Evolutionary conservation across 2,329 filamentous ascomycete genomes (phyloP).

Genomic region (Pseudodiploospora longispora): DNA sequence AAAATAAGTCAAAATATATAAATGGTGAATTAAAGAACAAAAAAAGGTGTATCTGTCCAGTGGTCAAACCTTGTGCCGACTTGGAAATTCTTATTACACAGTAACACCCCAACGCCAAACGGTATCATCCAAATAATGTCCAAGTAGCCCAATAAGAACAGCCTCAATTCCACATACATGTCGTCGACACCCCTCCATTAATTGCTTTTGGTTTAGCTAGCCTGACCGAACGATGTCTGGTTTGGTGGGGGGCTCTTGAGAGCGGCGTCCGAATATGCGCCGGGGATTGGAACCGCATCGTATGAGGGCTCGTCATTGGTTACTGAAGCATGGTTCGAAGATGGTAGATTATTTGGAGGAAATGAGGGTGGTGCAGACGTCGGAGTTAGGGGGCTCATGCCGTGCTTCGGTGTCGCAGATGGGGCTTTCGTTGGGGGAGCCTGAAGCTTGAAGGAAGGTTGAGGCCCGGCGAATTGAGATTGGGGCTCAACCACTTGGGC

Average conservation of each 20-base stretch:
- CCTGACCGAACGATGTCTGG: constrained; percentile 35
- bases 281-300: constrained; percentile 79
- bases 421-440: constrained; percentile 73
- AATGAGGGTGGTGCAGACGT: constrained; percentile 26
- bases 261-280: constrained; percentile 60
- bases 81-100: too few species aligned
- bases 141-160: neutral
- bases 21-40: too few species aligned
- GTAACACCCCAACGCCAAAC: too few species aligned
- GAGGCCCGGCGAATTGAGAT: constrained; percentile 49
- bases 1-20: too few species aligned
- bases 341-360: constrained; percentile 11
- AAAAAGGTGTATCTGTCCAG: too few species aligned
- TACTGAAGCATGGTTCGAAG: constrained; percentile 51
- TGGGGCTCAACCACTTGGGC: constrained; percentile 52
- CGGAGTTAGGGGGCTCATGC: constrained; percentile 55
- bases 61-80: too few species aligned
- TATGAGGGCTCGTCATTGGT: constrained; percentile 79
- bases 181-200: neutral
- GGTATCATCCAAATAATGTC: too few species aligned
- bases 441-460: constrained; percentile 75
- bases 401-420: constrained; percentile 63
- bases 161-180: neutral
- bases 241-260: constrained; percentile 42
- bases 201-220: constrained; percentile 13